phyloP scores from a whole-genome alignment of 2,329 filamentous ascomycete genomes.

The Cryphonectria naterciae region DNA sequence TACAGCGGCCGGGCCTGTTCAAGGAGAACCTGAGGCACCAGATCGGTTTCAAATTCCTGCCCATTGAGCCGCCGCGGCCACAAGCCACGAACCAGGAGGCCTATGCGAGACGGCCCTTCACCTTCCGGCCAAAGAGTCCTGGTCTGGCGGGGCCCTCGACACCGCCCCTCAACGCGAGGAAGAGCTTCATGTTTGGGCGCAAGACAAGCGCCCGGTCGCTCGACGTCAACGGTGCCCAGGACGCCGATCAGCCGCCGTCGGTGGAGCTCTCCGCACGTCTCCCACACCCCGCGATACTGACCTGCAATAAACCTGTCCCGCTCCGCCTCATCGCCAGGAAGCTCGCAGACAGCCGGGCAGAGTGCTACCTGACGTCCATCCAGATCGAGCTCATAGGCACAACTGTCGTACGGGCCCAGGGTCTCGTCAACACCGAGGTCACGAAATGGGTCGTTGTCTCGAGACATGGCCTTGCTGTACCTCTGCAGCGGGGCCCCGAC shows the following conservation, averaged over 20 bases:
- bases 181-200: slow-evolving; percentile 43
- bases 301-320: slow-evolving; percentile 84
- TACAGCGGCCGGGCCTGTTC: slow-evolving; percentile 84
- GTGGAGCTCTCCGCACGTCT: slow-evolving; percentile 79
- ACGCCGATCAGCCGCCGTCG: slow-evolving; percentile 58
- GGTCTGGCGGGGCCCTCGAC: slow-evolving; percentile 33
- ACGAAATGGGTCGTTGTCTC: slow-evolving; percentile 78
- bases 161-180: slow-evolving; percentile 54
- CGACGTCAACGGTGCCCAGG: slow-evolving; percentile 10
- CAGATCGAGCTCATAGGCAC: slow-evolving; percentile 82
- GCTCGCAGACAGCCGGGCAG: slow-evolving; percentile 68
- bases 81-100: slow-evolving; percentile 72
- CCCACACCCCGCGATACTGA: slow-evolving; percentile 85
- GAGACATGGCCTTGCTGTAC: slow-evolving; percentile 71
- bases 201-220: slow-evolving; percentile 21
- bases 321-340: slow-evolving; percentile 81
- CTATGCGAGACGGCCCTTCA: slow-evolving; percentile 76
- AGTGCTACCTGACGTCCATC: slow-evolving; percentile 75
- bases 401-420: slow-evolving; percentile 79
- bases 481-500: slow-evolving; percentile 62
- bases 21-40: slow-evolving; percentile 83
- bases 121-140: slow-evolving; percentile 52
- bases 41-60: slow-evolving; percentile 80
- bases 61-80: slow-evolving; percentile 85
- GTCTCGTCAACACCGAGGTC: slow-evolving; percentile 70